Base-by-base conservation (phyloP, 352 stramenopile genomes). In the Phytophthora podocarpi region DNA sequence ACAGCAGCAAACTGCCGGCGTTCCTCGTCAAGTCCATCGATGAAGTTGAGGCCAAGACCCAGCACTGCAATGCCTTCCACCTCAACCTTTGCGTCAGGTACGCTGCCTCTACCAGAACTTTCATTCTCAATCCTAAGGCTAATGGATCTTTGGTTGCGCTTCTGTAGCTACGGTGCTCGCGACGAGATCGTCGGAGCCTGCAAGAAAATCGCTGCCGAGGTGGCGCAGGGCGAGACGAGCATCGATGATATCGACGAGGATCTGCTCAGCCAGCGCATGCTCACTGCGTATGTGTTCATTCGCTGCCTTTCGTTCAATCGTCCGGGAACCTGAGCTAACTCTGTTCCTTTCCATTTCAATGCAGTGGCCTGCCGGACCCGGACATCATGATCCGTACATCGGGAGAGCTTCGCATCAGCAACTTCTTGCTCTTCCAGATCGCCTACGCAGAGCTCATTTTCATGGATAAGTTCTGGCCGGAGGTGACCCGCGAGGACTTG, bases 361-460 rank as follows among this genome's bases (percentile, higher is more conserved):
- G 13, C 36, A 98, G 91, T 9, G 70, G 70, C 6, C 58, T 98
- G 28, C 91, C 89, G 5, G 89, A 98, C 67, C 94, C 96, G 3
- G 96, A 99, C 67, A 73, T 99, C 16, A 64, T 99, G 23, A 81
- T 99, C 48, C 90, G 97, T 24, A 98, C 96, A 5, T 97, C 91
- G 35, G 96, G 97, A 11, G 96, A 99, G 64, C 67, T 83, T 55
- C 90, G 97, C 35, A 77, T 99, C 39, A 98, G 89, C 71, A 98
- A 99, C 75, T 99, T 99, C 67, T 60, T 99, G 42, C 72, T 99
- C 1, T 99, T 92, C 80, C 94, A 99, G 68, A 83, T 90, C 37
- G 95, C 95, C 5, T 98, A 99, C 78, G 65, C 93, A 32, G 95
- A 99, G 76, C 72, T 99, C 13, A 95, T 96, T 67, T 97, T 99